Evolutionary conservation across 1,284 basidiomycete species (phyloP).

Genomic region (Neolentinus lepideus): DNA sequence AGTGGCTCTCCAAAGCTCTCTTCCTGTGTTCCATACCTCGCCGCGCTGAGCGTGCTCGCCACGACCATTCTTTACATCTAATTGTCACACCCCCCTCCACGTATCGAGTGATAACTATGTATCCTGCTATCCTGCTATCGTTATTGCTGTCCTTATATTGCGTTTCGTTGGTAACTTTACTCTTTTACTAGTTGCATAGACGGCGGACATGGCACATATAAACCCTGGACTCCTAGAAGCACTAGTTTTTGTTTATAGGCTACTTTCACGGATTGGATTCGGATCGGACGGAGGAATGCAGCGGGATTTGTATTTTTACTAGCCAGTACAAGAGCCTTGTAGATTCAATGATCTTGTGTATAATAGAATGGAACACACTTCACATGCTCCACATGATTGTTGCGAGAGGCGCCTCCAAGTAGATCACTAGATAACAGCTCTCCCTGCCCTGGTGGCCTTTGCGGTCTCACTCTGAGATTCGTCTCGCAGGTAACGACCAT

Average conservation of each 20-base stretch:
- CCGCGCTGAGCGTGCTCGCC: not conserved
- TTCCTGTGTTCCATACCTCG: not conserved
- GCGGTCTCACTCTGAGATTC: slow-evolving; percentile 56
- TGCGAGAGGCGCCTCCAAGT: not conserved
- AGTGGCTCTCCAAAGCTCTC: not conserved
- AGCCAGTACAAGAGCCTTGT: not conserved
- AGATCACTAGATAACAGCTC: slow-evolving; percentile 26
- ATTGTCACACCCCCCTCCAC: not conserved
- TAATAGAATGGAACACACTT: not conserved
- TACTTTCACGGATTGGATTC: not conserved
- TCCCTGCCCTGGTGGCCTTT: slow-evolving; percentile 46
- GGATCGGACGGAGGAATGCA: not conserved
- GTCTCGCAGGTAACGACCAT: slow-evolving; percentile 46
- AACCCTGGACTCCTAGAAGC: not conserved
- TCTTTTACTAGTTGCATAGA: not conserved
- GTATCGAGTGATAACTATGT: not conserved
- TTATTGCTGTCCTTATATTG: not conserved
- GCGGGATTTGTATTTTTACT: not conserved
- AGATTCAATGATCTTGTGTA: not conserved
- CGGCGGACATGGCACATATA: not conserved
- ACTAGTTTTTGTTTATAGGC: not conserved
- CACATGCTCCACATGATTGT: not conserved
- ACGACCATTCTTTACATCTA: not conserved
- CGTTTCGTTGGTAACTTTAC: not conserved
- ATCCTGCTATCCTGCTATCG: not conserved